Conservation (phyloP, 1,284 basidiomycete genomes). For the Heterobasidion occidentale region DNA sequence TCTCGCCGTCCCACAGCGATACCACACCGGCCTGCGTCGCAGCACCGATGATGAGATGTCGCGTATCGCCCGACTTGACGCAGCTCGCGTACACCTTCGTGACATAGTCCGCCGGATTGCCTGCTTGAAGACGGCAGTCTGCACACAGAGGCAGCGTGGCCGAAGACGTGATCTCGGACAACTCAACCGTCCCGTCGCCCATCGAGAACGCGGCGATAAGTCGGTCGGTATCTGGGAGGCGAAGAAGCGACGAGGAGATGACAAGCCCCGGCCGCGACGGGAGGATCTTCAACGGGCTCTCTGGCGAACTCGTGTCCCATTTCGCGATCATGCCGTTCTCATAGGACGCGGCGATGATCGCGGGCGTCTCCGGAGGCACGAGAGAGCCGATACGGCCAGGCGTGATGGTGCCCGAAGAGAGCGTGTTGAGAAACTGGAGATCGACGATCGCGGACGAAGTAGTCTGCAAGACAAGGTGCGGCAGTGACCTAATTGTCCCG, state of each 20-base stretch:
- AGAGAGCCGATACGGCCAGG: slow-evolving; percentile 13
- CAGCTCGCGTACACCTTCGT: slow-evolving; percentile 43
- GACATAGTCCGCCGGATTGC: slow-evolving; percentile 47
- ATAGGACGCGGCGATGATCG: slow-evolving; percentile 38
- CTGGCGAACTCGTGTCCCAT: slow-evolving; percentile 37
- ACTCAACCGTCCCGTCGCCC: slow-evolving; percentile 56
- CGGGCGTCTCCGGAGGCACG: slow-evolving; percentile 21
- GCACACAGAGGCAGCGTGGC: slow-evolving; percentile 27
- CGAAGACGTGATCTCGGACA: slow-evolving; percentile 35
- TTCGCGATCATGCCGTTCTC: slow-evolving; percentile 49
- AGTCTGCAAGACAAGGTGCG: slow-evolving; percentile 37
- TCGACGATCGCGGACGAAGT: slow-evolving; percentile 39
- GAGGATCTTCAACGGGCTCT: slow-evolving; percentile 32
- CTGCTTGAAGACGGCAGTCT: slow-evolving; percentile 44
- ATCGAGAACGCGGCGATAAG: slow-evolving; percentile 51
- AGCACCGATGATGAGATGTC: slow-evolving; percentile 47
- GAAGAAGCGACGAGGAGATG: slow-evolving; percentile 39
- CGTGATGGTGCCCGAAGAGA: slow-evolving; percentile 11
- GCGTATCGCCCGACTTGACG: slow-evolving; percentile 39
- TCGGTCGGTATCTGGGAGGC: slow-evolving; percentile 33
- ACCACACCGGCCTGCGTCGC: slow-evolving; percentile 62
- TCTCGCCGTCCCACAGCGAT: slow-evolving; percentile 60
- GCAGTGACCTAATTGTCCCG: slow-evolving; percentile 29
- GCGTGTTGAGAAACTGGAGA: slow-evolving; percentile 31
- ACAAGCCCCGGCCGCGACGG: slow-evolving; percentile 38